phyloP scores from a whole-genome alignment of 1,284 basidiomycete genomes.

The Xerocomus nothofagi region DNA sequence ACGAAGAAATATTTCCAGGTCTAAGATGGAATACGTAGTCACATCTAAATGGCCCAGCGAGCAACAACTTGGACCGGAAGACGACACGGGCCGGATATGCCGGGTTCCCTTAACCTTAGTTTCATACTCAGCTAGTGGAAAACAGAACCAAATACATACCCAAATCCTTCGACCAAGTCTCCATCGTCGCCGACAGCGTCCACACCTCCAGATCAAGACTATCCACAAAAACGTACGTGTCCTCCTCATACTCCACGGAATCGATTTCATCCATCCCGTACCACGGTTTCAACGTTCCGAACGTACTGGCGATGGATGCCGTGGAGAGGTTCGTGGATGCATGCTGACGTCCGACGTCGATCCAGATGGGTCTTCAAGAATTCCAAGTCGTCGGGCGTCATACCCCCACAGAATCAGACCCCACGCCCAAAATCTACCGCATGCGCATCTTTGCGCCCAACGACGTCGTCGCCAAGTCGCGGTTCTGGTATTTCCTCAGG shows the following conservation, averaged over 20 bases:
- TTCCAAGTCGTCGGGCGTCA: slow-evolving; percentile 98
- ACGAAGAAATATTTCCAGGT: no score
- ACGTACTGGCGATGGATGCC: slow-evolving; percentile 28
- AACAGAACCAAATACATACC: slow-evolving; percentile 32
- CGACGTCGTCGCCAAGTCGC: slow-evolving; percentile 97
- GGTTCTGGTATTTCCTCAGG: slow-evolving; percentile 99
- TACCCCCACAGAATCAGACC: slow-evolving; percentile 91
- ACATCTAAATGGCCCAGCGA: no score
- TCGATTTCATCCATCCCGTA: not conserved
- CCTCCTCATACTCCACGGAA: not conserved
- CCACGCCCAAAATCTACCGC: slow-evolving; percentile 95
- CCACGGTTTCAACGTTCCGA: not conserved
- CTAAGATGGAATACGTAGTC: no score
- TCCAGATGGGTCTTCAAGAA: slow-evolving; percentile 63
- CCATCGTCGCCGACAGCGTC: slow-evolving; percentile 27
- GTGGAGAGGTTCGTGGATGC: slow-evolving; percentile 18
- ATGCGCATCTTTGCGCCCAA: slow-evolving; percentile 99
- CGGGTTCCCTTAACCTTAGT: not conserved
- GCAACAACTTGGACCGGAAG: no score
- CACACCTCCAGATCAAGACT: slow-evolving; percentile 26
- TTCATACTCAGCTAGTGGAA: slow-evolving; percentile 17
- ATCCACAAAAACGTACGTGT: slow-evolving; percentile 30
- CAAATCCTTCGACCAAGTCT: not conserved
- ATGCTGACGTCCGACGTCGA: slow-evolving; percentile 19
- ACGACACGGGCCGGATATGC: no score